Conservation (phyloP, 1,284 basidiomycete genomes). For the Rhodotorula sp. region DNA sequence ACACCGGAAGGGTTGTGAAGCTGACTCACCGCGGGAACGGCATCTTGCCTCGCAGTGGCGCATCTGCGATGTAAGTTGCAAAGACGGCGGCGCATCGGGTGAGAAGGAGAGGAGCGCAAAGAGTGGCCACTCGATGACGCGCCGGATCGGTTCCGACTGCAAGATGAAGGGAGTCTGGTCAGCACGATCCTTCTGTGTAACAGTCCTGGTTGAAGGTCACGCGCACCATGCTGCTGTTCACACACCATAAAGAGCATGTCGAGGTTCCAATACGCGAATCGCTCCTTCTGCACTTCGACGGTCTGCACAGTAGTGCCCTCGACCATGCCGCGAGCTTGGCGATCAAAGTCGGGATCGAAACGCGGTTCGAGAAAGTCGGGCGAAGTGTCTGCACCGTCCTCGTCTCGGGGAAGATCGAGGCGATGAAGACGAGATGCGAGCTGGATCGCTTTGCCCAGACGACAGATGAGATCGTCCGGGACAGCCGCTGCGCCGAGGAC, state of each 20-base stretch:
- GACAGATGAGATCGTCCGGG: constrained; percentile 68
- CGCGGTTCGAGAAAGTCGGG: constrained; percentile 27
- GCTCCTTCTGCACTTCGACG: constrained; percentile 65
- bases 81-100: constrained; percentile 68
- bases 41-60: constrained; percentile 71
- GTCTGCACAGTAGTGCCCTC: constrained; percentile 64
- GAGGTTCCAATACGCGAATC: constrained; percentile 91
- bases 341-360: constrained; percentile 40
- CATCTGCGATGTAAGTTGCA: constrained; percentile 74
- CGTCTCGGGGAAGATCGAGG: constrained; percentile 39
- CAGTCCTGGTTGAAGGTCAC: neutral
- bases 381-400: neutral
- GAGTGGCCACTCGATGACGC: constrained; percentile 64
- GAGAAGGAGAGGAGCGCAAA: constrained; percentile 68
- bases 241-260: constrained; percentile 80
- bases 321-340: constrained; percentile 43
- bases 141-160: constrained; percentile 59
- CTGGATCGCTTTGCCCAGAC: constrained; percentile 69
- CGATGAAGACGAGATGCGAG: constrained; percentile 72
- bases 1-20: neutral
- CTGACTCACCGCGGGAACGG: constrained; percentile 72
- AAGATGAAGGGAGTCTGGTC: neutral
- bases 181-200: neutral
- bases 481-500: constrained; percentile 66
- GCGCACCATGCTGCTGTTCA: constrained; percentile 52